phyloP scores from a whole-genome alignment of 257 asterid species.

The Capsicum chinense region DNA sequence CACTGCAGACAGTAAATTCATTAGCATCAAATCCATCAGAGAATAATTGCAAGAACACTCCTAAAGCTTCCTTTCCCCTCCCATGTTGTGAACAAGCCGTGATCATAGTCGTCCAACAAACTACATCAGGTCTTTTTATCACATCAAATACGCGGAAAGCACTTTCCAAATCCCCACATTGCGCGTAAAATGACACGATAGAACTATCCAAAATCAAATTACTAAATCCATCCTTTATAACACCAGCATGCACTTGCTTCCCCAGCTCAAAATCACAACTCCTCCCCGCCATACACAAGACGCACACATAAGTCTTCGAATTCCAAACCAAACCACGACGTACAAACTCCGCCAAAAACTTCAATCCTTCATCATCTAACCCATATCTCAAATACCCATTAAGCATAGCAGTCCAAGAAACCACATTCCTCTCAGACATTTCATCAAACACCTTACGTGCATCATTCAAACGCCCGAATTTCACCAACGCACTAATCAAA shows the following conservation, averaged over 20 bases:
- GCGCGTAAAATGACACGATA: constrained; percentile 66
- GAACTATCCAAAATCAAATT: constrained; percentile 68
- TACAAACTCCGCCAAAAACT: constrained; percentile 58
- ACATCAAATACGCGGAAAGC: constrained; percentile 62
- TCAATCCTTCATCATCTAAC: constrained; percentile 50
- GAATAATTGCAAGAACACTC: constrained; percentile 59
- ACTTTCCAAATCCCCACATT: constrained; percentile 63
- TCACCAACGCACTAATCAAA: constrained; percentile 59
- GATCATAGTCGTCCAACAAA: constrained; percentile 88
- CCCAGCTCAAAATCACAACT: constrained; percentile 65
- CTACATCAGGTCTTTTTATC: constrained; percentile 62
- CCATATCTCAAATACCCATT: constrained; percentile 77
- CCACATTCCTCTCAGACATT: constrained; percentile 71
- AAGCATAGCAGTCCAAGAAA: constrained; percentile 96
- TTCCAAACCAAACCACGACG: constrained; percentile 55
- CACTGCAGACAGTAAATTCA: constrained; percentile 76
- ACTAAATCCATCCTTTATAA: constrained; percentile 57
- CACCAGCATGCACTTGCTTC: constrained; percentile 69
- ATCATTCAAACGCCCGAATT: constrained; percentile 54
- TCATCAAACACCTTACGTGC: constrained; percentile 77
- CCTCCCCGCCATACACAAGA: constrained; percentile 61
- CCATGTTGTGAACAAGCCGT: constrained; percentile 78
- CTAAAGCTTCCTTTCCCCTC: constrained; percentile 59
- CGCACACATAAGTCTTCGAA: constrained; percentile 73
- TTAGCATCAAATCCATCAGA: constrained; percentile 69